Base-by-base conservation (phyloP, 2,329 filamentous ascomycete species). In the Monosporascus sp. region DNA sequence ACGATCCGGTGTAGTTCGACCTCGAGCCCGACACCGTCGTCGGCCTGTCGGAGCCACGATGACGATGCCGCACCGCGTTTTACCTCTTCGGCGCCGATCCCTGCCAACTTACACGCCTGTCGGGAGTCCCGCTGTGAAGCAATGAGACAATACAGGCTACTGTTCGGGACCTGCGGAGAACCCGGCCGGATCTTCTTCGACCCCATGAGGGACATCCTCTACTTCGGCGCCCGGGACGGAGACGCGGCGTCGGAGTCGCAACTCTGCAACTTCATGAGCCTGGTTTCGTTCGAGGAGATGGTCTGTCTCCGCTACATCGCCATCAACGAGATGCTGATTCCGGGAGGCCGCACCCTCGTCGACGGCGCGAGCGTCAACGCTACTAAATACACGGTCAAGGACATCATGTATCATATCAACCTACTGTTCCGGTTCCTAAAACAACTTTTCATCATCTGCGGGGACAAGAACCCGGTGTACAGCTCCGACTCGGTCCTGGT, bases 101-200 rank as follows among this genome's bases (percentile, higher is more conserved):
- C 77, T 4, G 65, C 65, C 53, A 76, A 73, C 61, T 71, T 79
- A 37, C 74, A 78, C 55, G 69, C 67, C 50, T 78, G 75, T 62
- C 63, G 65, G 53, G 77, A 80, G 61, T 75, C 77, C 17, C 75
- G 77, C 38, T 49, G 54, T 51, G 74, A 78, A 57, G 71, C 75
- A 3, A 57, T 75, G 48, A 72, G 71, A 56, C 64, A 62, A 24
- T 78, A 78, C 56, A 58, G 51, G 14, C 70, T 66, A 38, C 64
- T 66, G 52, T 77, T 79, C 53, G 73, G 74, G 54, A 70, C 76
- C 48, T 70, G 70, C 36, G 68, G 72, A 22, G 66, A 66, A 2
- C 69, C 71, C 5, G 73, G 74, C 31, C 68, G 70, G 48, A 64
- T 78, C 35, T 71, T 72, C 56, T 74, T 80, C 59, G 72, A 74